Evolutionary conservation across 2,329 filamentous ascomycete genomes (phyloP).

Genomic region (Exophiala lecanii-corni): DNA sequence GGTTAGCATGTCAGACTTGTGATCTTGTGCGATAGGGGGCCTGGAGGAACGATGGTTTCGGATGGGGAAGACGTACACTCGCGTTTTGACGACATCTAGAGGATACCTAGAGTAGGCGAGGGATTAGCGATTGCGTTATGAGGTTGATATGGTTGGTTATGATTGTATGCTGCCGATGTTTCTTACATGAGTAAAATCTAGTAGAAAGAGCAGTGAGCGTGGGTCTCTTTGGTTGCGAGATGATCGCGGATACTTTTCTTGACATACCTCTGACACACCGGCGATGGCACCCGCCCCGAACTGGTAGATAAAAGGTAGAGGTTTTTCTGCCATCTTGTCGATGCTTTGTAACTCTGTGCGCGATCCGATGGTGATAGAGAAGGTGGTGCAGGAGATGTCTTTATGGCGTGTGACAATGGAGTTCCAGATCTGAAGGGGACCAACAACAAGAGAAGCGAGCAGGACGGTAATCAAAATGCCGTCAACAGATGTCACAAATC

Average conservation of each 20-base stretch:
- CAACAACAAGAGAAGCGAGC: too few species aligned
- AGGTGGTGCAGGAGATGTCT: too few species aligned
- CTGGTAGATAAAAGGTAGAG: slow-evolving; percentile 89
- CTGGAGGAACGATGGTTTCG: slow-evolving; percentile 6
- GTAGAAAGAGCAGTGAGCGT: slow-evolving; percentile 6
- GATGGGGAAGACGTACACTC: slow-evolving; percentile 63
- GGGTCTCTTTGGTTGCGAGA: too few species aligned
- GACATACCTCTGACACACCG: slow-evolving; percentile 91
- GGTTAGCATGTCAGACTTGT: not conserved
- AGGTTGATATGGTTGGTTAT: too few species aligned
- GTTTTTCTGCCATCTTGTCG: slow-evolving; percentile 49
- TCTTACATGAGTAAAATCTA: slow-evolving; percentile 84
- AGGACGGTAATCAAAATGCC: too few species aligned
- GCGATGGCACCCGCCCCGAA: slow-evolving; percentile 95
- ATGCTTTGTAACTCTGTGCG: slow-evolving; percentile 8
- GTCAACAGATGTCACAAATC: too few species aligned
- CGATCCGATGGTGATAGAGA: slow-evolving; percentile 5
- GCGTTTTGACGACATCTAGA: slow-evolving; percentile 95
- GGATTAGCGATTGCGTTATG: not conserved
- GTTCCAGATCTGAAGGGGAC: too few species aligned
- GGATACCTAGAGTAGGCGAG: slow-evolving; percentile 68
- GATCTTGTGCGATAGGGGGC: slow-evolving; percentile 6
- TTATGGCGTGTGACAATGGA: not conserved
- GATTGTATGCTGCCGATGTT: slow-evolving; percentile 3
- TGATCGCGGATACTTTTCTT: too few species aligned